Evolutionary conservation across 1,284 basidiomycete genomes (phyloP).

Genomic region (Boletellus deceptivus): DNA sequence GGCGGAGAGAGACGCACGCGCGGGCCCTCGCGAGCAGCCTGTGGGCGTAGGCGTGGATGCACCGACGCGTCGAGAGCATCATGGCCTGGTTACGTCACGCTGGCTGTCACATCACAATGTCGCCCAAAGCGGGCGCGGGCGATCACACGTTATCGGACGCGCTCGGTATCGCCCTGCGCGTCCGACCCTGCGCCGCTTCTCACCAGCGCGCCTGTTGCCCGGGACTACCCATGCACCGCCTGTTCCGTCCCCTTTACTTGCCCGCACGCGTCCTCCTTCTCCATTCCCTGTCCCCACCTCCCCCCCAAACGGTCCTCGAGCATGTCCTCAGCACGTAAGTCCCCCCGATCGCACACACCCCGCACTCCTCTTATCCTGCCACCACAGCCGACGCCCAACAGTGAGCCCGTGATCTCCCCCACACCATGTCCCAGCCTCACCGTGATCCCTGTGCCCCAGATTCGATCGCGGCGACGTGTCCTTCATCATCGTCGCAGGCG

Average conservation of each 20-base stretch:
- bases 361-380: slow-evolving; percentile 2
- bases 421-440: slow-evolving; percentile 4
- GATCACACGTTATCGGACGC: no score
- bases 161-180: neutral
- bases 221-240: neutral
- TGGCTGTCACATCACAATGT: no score
- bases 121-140: no score
- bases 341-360: neutral
- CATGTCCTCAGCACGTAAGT: slow-evolving; percentile 19
- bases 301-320: slow-evolving; percentile 10
- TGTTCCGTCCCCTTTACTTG: no score
- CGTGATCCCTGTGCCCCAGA: slow-evolving; percentile 26
- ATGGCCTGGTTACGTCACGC: no score
- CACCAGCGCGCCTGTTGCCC: neutral
- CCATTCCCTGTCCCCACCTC: neutral
- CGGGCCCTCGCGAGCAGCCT: slow-evolving; percentile 45
- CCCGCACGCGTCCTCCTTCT: neutral
- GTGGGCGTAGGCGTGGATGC: slow-evolving; percentile 17
- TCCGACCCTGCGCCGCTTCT: neutral
- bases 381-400: slow-evolving; percentile 25
- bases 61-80: no score
- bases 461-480: slow-evolving; percentile 73
- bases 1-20: slow-evolving; percentile 35
- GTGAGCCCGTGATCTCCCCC: slow-evolving; percentile 19
- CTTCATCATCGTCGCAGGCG: slow-evolving; percentile 76